Evolutionary conservation across 148 eudicot species (phyloP).

Genomic region (Camellia japonica): DNA sequence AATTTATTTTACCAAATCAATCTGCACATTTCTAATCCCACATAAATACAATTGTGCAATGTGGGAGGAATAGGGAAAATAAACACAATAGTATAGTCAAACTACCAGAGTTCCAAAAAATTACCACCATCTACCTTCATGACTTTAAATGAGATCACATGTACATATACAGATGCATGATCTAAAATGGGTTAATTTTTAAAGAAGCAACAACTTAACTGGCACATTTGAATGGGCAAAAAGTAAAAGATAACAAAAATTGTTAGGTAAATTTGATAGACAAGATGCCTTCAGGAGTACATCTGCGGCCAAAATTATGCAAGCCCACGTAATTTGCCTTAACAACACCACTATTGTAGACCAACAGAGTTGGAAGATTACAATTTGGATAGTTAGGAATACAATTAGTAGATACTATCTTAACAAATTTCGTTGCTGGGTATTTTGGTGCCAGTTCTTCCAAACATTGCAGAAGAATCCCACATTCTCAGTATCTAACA

Average conservation of each 20-base stretch:
- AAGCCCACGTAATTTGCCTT: conserved; percentile 86
- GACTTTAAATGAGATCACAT: no score
- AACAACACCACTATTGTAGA: conserved; percentile 83
- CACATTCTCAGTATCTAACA: conserved; percentile 63
- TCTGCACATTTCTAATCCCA: no score
- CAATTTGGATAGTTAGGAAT: conserved; percentile 93
- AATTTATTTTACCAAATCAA: no score
- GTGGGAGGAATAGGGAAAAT: no score
- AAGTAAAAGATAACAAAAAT: background rate
- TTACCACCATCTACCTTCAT: no score
- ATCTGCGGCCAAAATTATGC: conserved; percentile 72
- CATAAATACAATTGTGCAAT: no score
- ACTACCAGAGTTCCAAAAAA: no score
- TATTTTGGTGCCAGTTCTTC: conserved; percentile 72
- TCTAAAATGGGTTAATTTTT: no score
- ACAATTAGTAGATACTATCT: conserved; percentile 91
- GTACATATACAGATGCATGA: no score
- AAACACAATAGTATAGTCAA: no score
- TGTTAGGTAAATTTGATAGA: background rate
- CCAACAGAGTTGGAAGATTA: conserved; percentile 88
- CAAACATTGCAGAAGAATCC: conserved; percentile 62
- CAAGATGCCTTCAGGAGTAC: conserved; percentile 89
- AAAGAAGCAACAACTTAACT: background rate
- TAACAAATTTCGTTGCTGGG: conserved; percentile 88
- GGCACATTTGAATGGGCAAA: background rate